Evolutionary conservation across 371 early-diverging fungal genomes (phyloP), one percentile per base, ranked within the genome.

Genomic region (Zychaea mexicana): DNA sequence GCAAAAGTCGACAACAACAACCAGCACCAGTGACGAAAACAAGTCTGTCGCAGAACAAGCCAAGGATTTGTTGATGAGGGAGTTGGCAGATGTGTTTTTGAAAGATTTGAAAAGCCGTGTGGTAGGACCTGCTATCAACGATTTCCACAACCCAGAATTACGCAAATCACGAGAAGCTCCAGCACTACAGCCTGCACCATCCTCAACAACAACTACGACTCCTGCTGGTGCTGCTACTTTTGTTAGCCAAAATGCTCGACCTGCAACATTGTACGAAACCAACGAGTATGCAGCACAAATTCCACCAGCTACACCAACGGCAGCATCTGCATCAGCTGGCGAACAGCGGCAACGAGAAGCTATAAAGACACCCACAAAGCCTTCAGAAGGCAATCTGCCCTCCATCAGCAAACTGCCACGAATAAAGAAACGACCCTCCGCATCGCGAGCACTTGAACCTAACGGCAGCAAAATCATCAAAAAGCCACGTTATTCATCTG

Each of bases 91-190:
- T 45, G 83, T 88, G 3, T 85, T 88, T 55, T 27, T 85, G n/a
- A 86, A 84, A 52, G 87, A 88, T 66, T 57, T 88, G 10, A 80
- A 83, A 30, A 83, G 76, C 31, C 82, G 87, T 24, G 74, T 88
- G 22, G 82, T 84, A 4, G 81, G 77, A 1, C 86, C 86, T 1
- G 74, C 68, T 22, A 82, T 88, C 42, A 76, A 82, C 54, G 87
- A 88, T 31, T 83, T 80, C 57, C 65, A 61, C 66, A 62, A 38
- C 24, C 55, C 32, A 22, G 38, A n/a, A 22, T 12, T 39, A n/a
- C 32, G 39, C 21, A 21, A 21, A 15, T 36, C 57, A 15, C 33
- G 57, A 12, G 57, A 36, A 24, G 38, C 33, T 10, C 57, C 38
- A 12, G 26, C 38, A 12, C 57, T 15, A 2, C 26, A 33, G 1